phyloP scores from a whole-genome alignment of 2,329 filamentous ascomycete species.

The Phialemoniopsis sp. region DNA sequence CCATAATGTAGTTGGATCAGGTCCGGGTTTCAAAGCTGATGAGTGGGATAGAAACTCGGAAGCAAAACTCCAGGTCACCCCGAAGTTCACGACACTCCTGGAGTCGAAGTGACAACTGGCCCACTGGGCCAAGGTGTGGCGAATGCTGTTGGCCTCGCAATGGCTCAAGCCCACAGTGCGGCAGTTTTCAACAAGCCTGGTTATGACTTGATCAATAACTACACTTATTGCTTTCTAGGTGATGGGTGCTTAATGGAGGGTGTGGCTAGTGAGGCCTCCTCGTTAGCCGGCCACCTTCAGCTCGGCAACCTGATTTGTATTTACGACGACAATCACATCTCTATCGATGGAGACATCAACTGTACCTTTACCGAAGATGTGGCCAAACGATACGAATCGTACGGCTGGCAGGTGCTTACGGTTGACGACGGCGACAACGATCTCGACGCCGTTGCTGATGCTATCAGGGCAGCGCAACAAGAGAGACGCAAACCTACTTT shows the following conservation, averaged over 20 bases:
- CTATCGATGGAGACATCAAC: constrained; percentile 90
- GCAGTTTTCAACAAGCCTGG: constrained; percentile 96
- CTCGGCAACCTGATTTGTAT: constrained; percentile 95
- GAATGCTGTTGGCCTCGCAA: constrained; percentile 96
- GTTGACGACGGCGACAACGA: constrained; percentile 88
- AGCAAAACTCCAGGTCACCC: constrained; percentile 93
- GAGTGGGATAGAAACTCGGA: constrained; percentile 50
- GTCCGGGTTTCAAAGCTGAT: too few relatives aligned
- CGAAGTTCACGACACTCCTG: constrained; percentile 92
- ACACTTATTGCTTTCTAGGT: constrained; percentile 95
- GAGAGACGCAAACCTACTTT: constrained; percentile 92
- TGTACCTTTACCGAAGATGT: constrained; percentile 97
- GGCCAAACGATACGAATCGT: constrained; percentile 87
- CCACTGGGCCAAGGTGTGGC: constrained; percentile 95
- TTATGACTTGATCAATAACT: constrained; percentile 88
- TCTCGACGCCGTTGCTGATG: constrained; percentile 80
- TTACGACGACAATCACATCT: constrained; percentile 99
- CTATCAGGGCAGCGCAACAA: constrained; percentile 80
- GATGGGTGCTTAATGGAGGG: constrained; percentile 99
- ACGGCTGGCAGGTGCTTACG: constrained; percentile 88
- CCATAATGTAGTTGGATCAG: too few relatives aligned
- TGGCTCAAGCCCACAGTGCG: constrained; percentile 88
- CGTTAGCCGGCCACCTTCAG: constrained; percentile 91
- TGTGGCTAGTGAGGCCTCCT: constrained; percentile 88
- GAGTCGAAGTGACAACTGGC: constrained; percentile 96